phyloP scores from a whole-genome alignment of 106 monocot species.

The Alisma plantagoaquatica region DNA sequence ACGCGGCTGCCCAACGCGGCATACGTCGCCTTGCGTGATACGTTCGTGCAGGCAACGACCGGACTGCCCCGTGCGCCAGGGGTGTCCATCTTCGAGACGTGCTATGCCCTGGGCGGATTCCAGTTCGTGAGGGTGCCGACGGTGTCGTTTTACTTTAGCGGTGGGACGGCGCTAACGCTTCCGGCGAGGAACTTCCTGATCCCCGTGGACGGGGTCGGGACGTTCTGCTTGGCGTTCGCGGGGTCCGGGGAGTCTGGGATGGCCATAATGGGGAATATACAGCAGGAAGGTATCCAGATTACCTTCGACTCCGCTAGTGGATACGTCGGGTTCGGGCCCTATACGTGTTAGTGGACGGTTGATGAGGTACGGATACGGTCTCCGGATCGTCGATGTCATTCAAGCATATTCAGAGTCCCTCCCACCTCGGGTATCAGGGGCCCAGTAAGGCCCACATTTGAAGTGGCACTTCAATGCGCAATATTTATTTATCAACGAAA shows the following conservation, averaged over 20 bases:
- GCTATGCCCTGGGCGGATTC: constrained; percentile 51
- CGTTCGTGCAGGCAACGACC: constrained; percentile 20
- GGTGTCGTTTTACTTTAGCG: constrained; percentile 55
- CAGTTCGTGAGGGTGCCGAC: constrained; percentile 66
- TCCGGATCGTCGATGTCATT: no score
- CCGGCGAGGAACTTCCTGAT: constrained; percentile 68
- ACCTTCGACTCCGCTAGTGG: constrained; percentile 60
- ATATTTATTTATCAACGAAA: no score
- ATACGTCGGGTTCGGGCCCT: constrained; percentile 64
- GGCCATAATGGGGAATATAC: constrained; percentile 67
- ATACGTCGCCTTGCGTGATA: constrained; percentile 37
- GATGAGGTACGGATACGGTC: no score
- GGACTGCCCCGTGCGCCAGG: constrained; percentile 37
- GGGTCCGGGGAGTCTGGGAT: constrained; percentile 22
- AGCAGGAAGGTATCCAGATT: constrained; percentile 78
- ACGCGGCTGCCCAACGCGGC: constrained; percentile 47
- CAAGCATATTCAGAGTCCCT: no score
- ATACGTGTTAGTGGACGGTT: constrained; percentile 58
- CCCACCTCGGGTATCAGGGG: no score
- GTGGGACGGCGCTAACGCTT: constrained; percentile 47
- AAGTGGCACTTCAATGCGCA: no score
- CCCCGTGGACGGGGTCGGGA: constrained; percentile 52
- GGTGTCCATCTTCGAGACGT: constrained; percentile 77
- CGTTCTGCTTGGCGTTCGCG: constrained; percentile 68
- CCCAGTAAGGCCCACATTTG: no score